These are phyloP conservation scores for Cordyceps fumosorosea DNA, from an alignment of 2,329 filamentous ascomycete genomes.

Conservation along the genomic window DNA sequence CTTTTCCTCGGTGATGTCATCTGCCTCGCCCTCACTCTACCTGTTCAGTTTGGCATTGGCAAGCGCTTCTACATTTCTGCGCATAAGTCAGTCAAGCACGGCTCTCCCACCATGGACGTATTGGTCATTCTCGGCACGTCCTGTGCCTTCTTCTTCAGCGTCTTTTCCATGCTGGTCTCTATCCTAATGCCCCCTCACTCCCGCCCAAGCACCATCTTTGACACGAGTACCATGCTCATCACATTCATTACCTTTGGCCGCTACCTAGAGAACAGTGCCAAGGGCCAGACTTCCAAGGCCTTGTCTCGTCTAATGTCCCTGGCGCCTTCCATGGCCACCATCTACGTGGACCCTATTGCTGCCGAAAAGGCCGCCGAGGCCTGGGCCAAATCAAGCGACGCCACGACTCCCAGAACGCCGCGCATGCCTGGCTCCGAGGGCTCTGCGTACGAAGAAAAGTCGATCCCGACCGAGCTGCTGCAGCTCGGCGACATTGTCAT, in stretches of 20 bases:
- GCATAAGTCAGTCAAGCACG: conserved; percentile 87
- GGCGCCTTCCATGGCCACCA: conserved; percentile 92
- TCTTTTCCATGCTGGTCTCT: conserved; percentile 79
- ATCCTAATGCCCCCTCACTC: conserved; percentile 67
- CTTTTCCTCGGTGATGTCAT: conserved; percentile 84
- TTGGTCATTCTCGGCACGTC: conserved; percentile 90
- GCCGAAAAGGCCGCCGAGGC: conserved; percentile 82
- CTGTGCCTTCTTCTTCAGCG: conserved; percentile 92
- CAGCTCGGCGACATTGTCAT: conserved; percentile 92
- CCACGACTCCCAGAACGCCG: conserved; percentile 26
- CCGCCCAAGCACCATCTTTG: conserved; percentile 83
- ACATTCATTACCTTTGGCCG: conserved; percentile 89
- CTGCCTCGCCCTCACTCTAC: conserved; percentile 78
- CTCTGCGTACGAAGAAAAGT: conserved; percentile 68
- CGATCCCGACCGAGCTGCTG: conserved; percentile 90
- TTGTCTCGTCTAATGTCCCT: conserved; percentile 92
- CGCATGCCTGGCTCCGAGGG: conserved; percentile 33
- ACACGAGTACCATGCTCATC: conserved; percentile 97
- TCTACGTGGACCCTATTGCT: conserved; percentile 90
- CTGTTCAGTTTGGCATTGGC: conserved; percentile 93
- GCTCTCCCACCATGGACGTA: conserved; percentile 95
- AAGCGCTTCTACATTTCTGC: conserved; percentile 89
- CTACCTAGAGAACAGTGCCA: conserved; percentile 88
- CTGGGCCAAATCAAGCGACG: conserved; percentile 45
- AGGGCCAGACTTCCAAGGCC: conserved; percentile 92